These are phyloP conservation scores for Lichtheimia corymbifera DNA, from an alignment of 371 early-diverging fungal species.

Conservation along the genomic window DNA sequence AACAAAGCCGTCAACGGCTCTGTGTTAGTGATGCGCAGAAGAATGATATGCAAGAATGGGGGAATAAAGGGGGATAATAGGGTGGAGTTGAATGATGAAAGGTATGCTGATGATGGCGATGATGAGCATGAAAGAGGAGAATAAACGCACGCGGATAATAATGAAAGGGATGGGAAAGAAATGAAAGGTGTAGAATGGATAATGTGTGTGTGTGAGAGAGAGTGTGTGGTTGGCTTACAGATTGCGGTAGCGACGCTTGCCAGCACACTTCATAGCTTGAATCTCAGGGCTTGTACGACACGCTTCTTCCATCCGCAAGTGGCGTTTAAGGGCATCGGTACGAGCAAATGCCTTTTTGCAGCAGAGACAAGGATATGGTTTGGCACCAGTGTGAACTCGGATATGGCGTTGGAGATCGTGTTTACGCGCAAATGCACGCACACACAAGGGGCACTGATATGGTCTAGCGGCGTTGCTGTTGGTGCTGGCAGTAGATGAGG, in stretches of 20 bases:
- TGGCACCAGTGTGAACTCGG: conserved; percentile 68
- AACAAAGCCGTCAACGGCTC: conserved; percentile 2
- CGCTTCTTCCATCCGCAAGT: conserved; percentile 58
- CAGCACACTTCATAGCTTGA: conserved; percentile 41
- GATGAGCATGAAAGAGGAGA: conserved; percentile 3
- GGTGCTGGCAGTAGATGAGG: background rate
- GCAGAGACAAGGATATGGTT: conserved; percentile 59
- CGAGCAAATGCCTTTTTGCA: conserved; percentile 70
- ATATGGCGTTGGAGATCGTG: conserved; percentile 71
- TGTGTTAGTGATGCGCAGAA: background rate
- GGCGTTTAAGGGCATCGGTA: conserved; percentile 67
- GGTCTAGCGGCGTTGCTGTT: conserved; percentile 10
- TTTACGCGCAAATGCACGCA: conserved; percentile 58
- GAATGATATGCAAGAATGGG: background rate
- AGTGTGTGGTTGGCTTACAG: conserved; percentile 9
- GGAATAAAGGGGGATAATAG: too few species aligned
- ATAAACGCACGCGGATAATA: conserved; percentile 1
- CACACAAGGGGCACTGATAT: conserved; percentile 16
- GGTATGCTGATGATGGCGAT: too few species aligned
- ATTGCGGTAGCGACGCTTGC: conserved; percentile 34
- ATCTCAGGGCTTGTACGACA: conserved; percentile 53
- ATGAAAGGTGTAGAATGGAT: conserved; percentile 1
- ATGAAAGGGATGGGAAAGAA: conserved; percentile 5
- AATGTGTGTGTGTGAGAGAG: background rate
- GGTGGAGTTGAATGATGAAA: too few species aligned